Evolutionary conservation across 139 green algal species (phyloP).

Genomic region (Coccomyxa sp.): DNA sequence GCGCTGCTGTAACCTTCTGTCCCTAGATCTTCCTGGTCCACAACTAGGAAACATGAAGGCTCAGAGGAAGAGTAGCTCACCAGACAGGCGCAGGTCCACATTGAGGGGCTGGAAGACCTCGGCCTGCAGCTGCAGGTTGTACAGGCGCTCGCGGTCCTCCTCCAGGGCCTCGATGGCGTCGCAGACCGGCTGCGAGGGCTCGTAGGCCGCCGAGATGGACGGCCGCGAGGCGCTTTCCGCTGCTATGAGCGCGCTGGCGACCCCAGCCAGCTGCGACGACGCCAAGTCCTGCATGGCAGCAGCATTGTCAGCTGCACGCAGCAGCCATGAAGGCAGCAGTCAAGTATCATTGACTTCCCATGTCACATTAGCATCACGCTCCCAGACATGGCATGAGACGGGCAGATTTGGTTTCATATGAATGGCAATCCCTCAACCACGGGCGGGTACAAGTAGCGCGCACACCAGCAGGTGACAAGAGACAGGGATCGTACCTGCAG

Average conservation of each 20-base stretch:
- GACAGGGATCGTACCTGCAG: slow-evolving; percentile 15
- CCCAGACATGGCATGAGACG: neutral
- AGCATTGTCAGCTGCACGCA: neutral
- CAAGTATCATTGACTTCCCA: neutral
- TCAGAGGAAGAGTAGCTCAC: slow-evolving; percentile 7
- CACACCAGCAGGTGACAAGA: neutral
- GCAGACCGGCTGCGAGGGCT: slow-evolving; percentile 33
- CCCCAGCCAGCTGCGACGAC: slow-evolving; percentile 53
- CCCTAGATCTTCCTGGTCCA: too few relatives aligned
- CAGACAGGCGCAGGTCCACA: slow-evolving; percentile 59
- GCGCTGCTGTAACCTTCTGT: neutral
- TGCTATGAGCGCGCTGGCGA: slow-evolving; percentile 54
- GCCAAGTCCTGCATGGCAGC: slow-evolving; percentile 34
- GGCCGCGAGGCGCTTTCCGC: slow-evolving; percentile 38
- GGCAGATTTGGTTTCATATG: neutral
- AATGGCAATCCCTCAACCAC: neutral
- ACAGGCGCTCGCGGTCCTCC: slow-evolving; percentile 36
- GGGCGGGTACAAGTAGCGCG: neutral
- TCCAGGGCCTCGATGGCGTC: slow-evolving; percentile 54
- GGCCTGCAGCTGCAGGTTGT: slow-evolving; percentile 44
- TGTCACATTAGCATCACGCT: neutral
- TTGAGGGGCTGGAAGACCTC: slow-evolving; percentile 41
- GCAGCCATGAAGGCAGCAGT: neutral
- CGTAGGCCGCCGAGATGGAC: slow-evolving; percentile 40
- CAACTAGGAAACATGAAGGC: neutral